A percentile compares a stretch with the other conserved stretches of the same genome.
Evolutionary conservation across 2,329 filamentous ascomycete genomes (phyloP).

Genomic region (Sphaerulina musiva): DNA sequence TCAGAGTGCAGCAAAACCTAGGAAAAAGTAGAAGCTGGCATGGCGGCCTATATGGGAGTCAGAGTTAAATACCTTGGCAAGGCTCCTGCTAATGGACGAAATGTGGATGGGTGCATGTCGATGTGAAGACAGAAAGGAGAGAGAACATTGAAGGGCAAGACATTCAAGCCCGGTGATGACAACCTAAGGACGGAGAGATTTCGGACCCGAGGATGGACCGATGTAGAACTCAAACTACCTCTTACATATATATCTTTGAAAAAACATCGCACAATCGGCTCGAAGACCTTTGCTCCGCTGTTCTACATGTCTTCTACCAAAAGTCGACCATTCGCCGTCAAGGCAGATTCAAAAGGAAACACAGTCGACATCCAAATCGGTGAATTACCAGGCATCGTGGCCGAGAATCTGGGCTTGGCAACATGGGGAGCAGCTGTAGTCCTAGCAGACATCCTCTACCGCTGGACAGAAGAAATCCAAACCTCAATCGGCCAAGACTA

Average conservation of each 20-base stretch:
- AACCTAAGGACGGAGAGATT: too few species aligned
- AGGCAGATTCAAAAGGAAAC: constrained; percentile 48
- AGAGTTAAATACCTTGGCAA: too few species aligned
- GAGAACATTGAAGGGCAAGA: too few species aligned
- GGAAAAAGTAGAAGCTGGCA: neutral
- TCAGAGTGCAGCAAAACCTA: neutral
- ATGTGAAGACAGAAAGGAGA: too few species aligned
- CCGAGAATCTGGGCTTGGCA: constrained; percentile 35
- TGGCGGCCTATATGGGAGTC: constrained; percentile 14
- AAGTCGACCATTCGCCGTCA: constrained; percentile 77
- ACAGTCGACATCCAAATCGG: constrained; percentile 17
- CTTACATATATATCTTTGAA: neutral
- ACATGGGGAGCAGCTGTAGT: constrained; percentile 38
- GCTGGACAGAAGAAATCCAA: constrained; percentile 21
- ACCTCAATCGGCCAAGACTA: neutral
- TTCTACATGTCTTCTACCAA: constrained; percentile 13
- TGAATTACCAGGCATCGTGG: constrained; percentile 20
- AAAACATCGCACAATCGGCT: neutral
- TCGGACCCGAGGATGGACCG: too few species aligned
- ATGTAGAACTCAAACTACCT: too few species aligned
- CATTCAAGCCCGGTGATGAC: too few species aligned
- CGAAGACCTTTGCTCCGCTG: too few species aligned
- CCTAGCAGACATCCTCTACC: constrained; percentile 34
- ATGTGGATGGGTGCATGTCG: too few species aligned
- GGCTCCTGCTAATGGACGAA: too few species aligned